These are phyloP conservation scores for Candida tibetensis DNA, from an alignment of 805 yeast species.

Conservation along the genomic window DNA sequence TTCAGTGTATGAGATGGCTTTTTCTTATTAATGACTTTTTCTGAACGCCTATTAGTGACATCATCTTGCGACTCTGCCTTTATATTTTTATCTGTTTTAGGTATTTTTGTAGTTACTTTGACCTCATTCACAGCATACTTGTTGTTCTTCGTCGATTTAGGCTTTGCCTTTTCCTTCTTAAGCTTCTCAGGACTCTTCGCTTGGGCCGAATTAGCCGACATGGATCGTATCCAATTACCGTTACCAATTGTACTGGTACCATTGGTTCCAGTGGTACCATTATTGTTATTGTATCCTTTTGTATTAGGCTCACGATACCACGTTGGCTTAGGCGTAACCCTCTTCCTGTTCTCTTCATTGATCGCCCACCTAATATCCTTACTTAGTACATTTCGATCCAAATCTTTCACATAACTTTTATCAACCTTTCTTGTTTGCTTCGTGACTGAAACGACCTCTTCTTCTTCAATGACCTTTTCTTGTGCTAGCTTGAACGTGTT, in stretches of 20 bases:
- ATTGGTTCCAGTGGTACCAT: background rate
- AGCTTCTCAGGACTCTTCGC: background rate
- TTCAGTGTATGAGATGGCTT: background rate
- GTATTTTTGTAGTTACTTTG: too few species aligned
- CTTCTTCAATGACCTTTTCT: slow-evolving; percentile 5
- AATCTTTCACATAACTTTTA: slow-evolving; percentile 10
- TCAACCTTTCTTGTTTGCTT: slow-evolving; percentile 7
- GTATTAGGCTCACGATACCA: background rate
- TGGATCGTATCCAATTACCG: background rate
- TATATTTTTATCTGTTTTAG: too few species aligned
- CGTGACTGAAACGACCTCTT: background rate
- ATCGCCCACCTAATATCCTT: slow-evolving; percentile 10
- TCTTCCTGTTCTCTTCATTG: background rate
- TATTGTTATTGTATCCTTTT: background rate
- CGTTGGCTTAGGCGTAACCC: background rate
- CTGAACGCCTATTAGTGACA: too few species aligned
- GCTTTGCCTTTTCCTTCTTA: background rate
- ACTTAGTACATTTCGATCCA: slow-evolving; percentile 10
- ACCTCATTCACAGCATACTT: too few species aligned
- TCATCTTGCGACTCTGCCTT: too few species aligned
- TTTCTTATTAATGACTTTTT: background rate
- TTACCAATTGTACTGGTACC: background rate
- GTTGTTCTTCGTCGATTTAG: background rate
- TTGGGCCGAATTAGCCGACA: background rate
- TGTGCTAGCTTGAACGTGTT: slow-evolving; percentile 7